These are phyloP conservation scores for Crithidia brevicula DNA, from an alignment of 208 protist genomes.

Conservation along the genomic window DNA sequence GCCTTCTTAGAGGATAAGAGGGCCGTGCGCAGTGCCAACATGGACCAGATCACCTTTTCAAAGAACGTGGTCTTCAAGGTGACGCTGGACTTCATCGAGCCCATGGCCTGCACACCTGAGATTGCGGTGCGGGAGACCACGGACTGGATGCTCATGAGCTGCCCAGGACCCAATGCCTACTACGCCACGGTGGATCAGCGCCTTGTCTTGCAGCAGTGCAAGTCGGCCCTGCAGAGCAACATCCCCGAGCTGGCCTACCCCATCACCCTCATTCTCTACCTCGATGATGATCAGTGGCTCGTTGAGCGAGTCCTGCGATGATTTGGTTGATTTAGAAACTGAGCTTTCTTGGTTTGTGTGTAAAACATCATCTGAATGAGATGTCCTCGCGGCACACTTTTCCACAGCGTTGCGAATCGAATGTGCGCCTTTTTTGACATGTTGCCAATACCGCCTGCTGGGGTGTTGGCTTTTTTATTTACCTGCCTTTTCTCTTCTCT, in stretches of 20 bases:
- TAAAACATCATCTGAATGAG: too few relatives aligned
- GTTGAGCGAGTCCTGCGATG: slow-evolving; percentile 68
- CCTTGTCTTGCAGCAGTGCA: slow-evolving; percentile 73
- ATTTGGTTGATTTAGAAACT: too few relatives aligned
- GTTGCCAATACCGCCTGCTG: background rate
- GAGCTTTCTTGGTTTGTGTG: too few relatives aligned
- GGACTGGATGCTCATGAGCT: slow-evolving; percentile 79
- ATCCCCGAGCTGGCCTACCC: slow-evolving; percentile 53
- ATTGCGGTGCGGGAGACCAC: slow-evolving; percentile 83
- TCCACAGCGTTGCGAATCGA: too few relatives aligned
- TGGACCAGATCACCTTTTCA: slow-evolving; percentile 76
- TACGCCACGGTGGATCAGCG: slow-evolving; percentile 79
- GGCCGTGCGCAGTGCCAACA: slow-evolving; percentile 53
- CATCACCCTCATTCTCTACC: slow-evolving; percentile 57
- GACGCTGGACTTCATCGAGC: slow-evolving; percentile 71
- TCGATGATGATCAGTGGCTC: slow-evolving; percentile 63
- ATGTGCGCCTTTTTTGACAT: too few relatives aligned
- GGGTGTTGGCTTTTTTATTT: too few relatives aligned
- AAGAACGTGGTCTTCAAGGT: slow-evolving; percentile 67
- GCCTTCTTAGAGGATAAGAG: slow-evolving; percentile 61
- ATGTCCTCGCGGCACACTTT: too few relatives aligned
- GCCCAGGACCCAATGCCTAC: slow-evolving; percentile 61
- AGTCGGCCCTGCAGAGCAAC: slow-evolving; percentile 67
- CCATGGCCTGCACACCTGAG: slow-evolving; percentile 60
- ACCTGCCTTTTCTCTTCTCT: too few relatives aligned